Evolutionary conservation across 495 filamentous ascomycete species (phyloP).

Genomic region (Penicillium parvum): DNA sequence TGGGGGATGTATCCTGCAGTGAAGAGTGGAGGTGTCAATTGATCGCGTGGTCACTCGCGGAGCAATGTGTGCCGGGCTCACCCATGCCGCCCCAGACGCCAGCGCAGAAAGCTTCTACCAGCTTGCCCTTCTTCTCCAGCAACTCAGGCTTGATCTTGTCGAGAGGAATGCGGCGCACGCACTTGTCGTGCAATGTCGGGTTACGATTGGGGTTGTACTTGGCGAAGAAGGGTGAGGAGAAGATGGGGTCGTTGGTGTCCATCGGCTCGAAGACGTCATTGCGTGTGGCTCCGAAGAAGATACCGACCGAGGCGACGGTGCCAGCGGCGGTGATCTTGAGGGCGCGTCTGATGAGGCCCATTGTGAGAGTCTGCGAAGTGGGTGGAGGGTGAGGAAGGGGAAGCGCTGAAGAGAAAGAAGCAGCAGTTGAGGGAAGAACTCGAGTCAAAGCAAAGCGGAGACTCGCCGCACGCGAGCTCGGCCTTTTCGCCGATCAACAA

Average conservation of each 20-base stretch:
- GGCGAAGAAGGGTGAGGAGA: slow-evolving; percentile 49
- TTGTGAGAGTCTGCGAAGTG: slow-evolving; percentile 13
- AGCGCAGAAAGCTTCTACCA: slow-evolving; percentile 59
- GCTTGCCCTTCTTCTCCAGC: slow-evolving; percentile 54
- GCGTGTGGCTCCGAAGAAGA: slow-evolving; percentile 43
- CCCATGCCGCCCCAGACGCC: slow-evolving; percentile 65
- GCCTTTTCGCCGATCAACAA: slow-evolving; percentile 1
- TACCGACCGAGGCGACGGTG: slow-evolving; percentile 37
- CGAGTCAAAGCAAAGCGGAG: slow-evolving; percentile 1
- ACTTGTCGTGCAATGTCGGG: slow-evolving; percentile 58
- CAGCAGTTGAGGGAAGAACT: not conserved
- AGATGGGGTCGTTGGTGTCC: slow-evolving; percentile 55
- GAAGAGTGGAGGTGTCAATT: not conserved
- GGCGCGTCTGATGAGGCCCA: slow-evolving; percentile 46
- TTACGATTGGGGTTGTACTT: slow-evolving; percentile 60
- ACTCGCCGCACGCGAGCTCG: slow-evolving; percentile 3
- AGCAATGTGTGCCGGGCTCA: slow-evolving; percentile 25
- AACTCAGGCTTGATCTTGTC: slow-evolving; percentile 60
- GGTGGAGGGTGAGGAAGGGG: not conserved
- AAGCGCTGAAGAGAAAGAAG: not conserved
- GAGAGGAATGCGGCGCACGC: slow-evolving; percentile 57
- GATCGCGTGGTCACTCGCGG: not conserved
- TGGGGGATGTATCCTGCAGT: slow-evolving; percentile 58
- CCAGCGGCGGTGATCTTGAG: slow-evolving; percentile 41
- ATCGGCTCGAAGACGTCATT: slow-evolving; percentile 47